Conservation (phyloP, 2,329 filamentous ascomycete genomes). For the Thelonectria olida region DNA sequence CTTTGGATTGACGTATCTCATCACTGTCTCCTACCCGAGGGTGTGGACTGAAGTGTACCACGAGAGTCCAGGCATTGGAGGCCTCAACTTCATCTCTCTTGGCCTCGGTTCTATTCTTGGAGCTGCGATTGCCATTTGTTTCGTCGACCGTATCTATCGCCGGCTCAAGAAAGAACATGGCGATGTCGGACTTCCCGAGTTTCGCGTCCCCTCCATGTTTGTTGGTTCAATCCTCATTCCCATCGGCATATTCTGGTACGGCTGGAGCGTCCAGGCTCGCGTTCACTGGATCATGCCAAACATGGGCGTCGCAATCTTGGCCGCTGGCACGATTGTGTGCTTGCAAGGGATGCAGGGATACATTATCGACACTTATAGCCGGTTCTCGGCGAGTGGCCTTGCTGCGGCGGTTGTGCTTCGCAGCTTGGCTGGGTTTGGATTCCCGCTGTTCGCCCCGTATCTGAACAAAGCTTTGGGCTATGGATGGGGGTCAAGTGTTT, state of each 20-base stretch:
- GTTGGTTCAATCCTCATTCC: slow-evolving; percentile 57
- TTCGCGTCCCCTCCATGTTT: slow-evolving; percentile 32
- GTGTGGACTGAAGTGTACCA: slow-evolving; percentile 56
- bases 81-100: slow-evolving; percentile 60
- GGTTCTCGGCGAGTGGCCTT: slow-evolving; percentile 71
- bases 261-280: slow-evolving; percentile 63
- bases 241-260: slow-evolving; percentile 74
- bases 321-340: slow-evolving; percentile 72
- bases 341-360: slow-evolving; percentile 76
- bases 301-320: slow-evolving; percentile 67
- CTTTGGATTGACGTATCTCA: slow-evolving; percentile 61
- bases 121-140: slow-evolving; percentile 52
- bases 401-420: slow-evolving; percentile 73
- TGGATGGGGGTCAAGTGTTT: slow-evolving; percentile 67
- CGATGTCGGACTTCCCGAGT: slow-evolving; percentile 30
- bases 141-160: slow-evolving; percentile 31
- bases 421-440: slow-evolving; percentile 70
- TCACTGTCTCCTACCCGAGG: slow-evolving; percentile 59
- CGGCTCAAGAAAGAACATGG: slow-evolving; percentile 12
- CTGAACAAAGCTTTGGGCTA: slow-evolving; percentile 69
- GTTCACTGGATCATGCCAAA: slow-evolving; percentile 72
- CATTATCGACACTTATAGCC: slow-evolving; percentile 72
- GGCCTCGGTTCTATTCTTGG: slow-evolving; percentile 61
- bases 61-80: slow-evolving; percentile 53
- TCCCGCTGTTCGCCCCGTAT: slow-evolving; percentile 68